Conservation (phyloP, 768 basidiomycete genomes). For the Boletales sp. region DNA sequence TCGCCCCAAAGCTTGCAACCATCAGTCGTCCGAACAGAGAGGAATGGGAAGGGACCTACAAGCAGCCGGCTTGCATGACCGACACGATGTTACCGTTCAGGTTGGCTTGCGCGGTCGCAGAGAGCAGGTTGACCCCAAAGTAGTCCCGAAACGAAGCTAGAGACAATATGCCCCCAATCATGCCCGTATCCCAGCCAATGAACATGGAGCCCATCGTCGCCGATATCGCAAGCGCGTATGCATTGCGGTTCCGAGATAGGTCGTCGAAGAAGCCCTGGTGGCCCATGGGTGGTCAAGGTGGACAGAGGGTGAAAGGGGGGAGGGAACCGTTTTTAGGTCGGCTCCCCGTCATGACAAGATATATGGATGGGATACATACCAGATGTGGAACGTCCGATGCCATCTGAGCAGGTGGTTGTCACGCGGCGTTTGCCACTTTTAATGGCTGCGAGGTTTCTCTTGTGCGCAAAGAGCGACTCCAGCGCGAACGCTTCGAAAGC, state of each 20-base stretch:
- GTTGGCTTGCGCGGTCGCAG: slow-evolving; percentile 35
- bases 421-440: too few species aligned
- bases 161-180: slow-evolving; percentile 49
- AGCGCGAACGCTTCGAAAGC: too few species aligned
- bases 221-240: slow-evolving; percentile 42
- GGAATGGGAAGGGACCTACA: slow-evolving; percentile 31
- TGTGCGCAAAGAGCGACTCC: too few species aligned
- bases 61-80: slow-evolving; percentile 45
- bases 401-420: too few species aligned
- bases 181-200: slow-evolving; percentile 47
- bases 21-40: neutral
- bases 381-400: neutral
- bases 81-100: slow-evolving; percentile 52
- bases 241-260: slow-evolving; percentile 37
- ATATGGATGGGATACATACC: neutral
- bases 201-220: slow-evolving; percentile 48
- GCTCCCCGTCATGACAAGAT: neutral
- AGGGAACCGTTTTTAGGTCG: too few species aligned
- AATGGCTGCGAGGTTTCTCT: too few species aligned
- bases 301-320: neutral
- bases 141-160: slow-evolving; percentile 44
- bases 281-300: slow-evolving; percentile 17
- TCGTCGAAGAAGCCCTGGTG: slow-evolving; percentile 22
- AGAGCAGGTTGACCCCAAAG: slow-evolving; percentile 43
- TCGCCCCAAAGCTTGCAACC: slow-evolving; percentile 38